Base-by-base conservation (phyloP, 192 early-diverging fungal species). In the Chytriomyces sp. region DNA sequence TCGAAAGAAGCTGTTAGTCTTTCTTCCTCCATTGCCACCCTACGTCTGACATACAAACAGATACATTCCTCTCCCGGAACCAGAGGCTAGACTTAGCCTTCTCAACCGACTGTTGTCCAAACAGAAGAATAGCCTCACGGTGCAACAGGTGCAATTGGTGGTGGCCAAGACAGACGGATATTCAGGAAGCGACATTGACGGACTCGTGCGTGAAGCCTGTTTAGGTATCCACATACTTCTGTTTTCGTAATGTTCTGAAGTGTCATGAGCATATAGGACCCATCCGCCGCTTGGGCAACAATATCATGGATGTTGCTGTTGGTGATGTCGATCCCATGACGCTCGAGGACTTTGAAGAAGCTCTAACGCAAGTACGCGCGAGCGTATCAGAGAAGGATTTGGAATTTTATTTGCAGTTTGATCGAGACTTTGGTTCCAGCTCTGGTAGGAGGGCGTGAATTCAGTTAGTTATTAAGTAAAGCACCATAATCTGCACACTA, bases 171-270 rank as follows among this genome's bases (percentile, higher is more conserved):
- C 94, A 0, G 84, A 89, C 5, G 92, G 93, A 5, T 95, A 90
- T 72, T 93, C 91, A 10, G 94, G 94, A 0, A 93, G 93, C 3
- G 95, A 97, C 64, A 91, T 96, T 88, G 91, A 91, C 55, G 91
- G 91, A 28, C 81, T 97, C 30, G 89, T 93, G 64, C 80, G 92
- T 25, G 89, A 88, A 64, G 86, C 86, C 3, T 77, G 76, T 1
- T 44, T 86, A 6, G 84, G 81, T 82, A 55, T 0, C n/a, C 25
- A 5, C 34, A 30, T 8, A 25, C 33, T 65, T 40, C 28, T 30
- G 28, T n/a, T 38, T 52, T 19, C 5, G 14, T 30, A 25, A 19
- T 25, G 39, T 32, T 61, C 25, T 61, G n/a, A 33, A 10, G 0
- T 12, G 22, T 31, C 32, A 19, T 44, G 7, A 7, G 41, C 8